A percentile compares a stretch with the other conserved stretches of the same genome.
Conservation (phyloP, 1,284 basidiomycete species). For the Kwoniella shivajii region DNA sequence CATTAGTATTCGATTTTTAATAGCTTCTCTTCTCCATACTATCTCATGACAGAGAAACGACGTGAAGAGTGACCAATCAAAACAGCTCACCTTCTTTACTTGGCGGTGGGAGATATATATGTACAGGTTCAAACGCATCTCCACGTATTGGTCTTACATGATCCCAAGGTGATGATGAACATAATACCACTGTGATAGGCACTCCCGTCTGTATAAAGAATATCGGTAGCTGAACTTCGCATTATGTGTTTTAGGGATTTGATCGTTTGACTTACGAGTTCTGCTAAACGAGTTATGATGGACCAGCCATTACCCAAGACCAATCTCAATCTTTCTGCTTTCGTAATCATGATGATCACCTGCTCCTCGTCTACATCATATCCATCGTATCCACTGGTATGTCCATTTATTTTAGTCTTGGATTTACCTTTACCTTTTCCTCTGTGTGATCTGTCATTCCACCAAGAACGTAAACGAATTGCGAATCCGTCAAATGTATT, state of each 20-base stretch:
- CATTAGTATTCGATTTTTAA: background rate
- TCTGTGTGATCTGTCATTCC: conserved; percentile 28
- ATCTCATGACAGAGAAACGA: no score
- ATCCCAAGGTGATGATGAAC: conserved; percentile 73
- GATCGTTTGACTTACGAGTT: conserved; percentile 63
- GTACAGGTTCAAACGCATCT: conserved; percentile 73
- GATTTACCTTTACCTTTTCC: conserved; percentile 51
- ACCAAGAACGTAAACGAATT: conserved; percentile 60
- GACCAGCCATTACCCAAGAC: conserved; percentile 67
- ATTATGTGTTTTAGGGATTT: no score
- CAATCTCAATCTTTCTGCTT: conserved; percentile 67
- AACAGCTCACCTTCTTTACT: conserved; percentile 62
- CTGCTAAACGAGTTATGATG: conserved; percentile 69
- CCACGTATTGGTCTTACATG: conserved; percentile 69
- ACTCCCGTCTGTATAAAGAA: conserved; percentile 46
- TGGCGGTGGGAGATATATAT: conserved; percentile 64
- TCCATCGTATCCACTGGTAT: conserved; percentile 18
- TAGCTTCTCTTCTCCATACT: no score
- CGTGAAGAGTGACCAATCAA: background rate
- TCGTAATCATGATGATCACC: conserved; percentile 67
- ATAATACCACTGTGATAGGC: conserved; percentile 64
- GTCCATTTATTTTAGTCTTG: conserved; percentile 23
- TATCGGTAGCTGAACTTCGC: background rate
- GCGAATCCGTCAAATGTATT: conserved; percentile 70
- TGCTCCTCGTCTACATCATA: conserved; percentile 40